These are phyloP conservation scores for Verticillium tricorpus DNA, from an alignment of 2,329 filamentous ascomycete species.

Conservation along the genomic window DNA sequence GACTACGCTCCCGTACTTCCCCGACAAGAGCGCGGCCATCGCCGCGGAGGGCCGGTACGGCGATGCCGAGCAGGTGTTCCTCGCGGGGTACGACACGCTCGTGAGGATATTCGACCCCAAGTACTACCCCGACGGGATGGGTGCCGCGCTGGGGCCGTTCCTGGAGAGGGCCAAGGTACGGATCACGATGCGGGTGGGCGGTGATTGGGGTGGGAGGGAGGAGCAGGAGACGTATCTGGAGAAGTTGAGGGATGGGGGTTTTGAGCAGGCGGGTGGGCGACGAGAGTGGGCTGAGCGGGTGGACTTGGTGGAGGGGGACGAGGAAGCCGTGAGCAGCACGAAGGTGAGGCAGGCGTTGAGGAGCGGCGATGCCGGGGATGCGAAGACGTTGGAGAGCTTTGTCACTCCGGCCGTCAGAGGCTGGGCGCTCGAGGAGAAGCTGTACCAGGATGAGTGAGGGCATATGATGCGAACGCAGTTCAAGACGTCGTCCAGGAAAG, in stretches of 20 bases:
- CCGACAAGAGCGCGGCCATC: slow-evolving; percentile 63
- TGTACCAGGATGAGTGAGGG: neutral
- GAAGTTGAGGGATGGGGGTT: slow-evolving; percentile 37
- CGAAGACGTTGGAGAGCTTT: slow-evolving; percentile 42
- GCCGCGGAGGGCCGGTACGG: slow-evolving; percentile 37
- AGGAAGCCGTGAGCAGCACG: slow-evolving; percentile 52
- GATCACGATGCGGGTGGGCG: slow-evolving; percentile 59
- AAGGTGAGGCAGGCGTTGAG: slow-evolving; percentile 55
- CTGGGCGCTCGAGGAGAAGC: slow-evolving; percentile 41
- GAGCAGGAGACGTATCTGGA: slow-evolving; percentile 53
- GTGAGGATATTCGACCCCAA: slow-evolving; percentile 68
- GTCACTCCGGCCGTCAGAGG: slow-evolving; percentile 49
- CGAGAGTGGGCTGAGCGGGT: slow-evolving; percentile 56
- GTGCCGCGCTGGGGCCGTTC: slow-evolving; percentile 56
- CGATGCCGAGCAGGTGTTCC: slow-evolving; percentile 54
- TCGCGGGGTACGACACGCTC: slow-evolving; percentile 73
- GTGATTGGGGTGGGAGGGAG: slow-evolving; percentile 52
- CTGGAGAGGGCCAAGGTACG: slow-evolving; percentile 57
- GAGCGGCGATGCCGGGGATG: slow-evolving; percentile 35
- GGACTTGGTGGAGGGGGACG: slow-evolving; percentile 47
- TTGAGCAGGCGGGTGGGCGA: slow-evolving; percentile 50
- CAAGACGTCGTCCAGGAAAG: neutral
- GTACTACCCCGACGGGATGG: slow-evolving; percentile 55
- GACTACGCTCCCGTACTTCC: slow-evolving; percentile 69
- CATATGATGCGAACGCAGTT: neutral